These are phyloP conservation scores for Skeletonema costatum DNA, from an alignment of 108 stramenopile species.

Conservation along the genomic window DNA sequence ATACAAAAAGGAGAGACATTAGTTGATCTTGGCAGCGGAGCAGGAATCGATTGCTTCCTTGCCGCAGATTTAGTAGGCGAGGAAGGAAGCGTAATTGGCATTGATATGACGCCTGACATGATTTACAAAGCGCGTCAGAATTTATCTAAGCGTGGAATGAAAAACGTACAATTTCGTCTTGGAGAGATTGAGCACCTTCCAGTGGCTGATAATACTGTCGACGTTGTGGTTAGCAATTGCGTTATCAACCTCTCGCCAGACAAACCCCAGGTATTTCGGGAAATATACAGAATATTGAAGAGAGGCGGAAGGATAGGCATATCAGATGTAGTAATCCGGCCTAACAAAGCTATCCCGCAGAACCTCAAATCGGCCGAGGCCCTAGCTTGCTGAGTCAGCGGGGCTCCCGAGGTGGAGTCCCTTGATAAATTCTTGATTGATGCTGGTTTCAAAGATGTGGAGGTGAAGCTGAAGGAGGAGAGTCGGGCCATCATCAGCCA, in stretches of 20 bases:
- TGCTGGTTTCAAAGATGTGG: conserved; percentile 53
- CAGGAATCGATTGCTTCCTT: conserved; percentile 68
- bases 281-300: conserved; percentile 79
- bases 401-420: conserved; percentile 55
- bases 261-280: conserved; percentile 77
- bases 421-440: conserved; percentile 35
- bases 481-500: conserved; percentile 51
- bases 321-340: conserved; percentile 60
- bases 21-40: conserved; percentile 69
- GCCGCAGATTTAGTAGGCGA: conserved; percentile 59
- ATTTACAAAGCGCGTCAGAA: conserved; percentile 46
- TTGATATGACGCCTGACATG: conserved; percentile 82
- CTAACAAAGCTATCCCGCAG: conserved; percentile 29
- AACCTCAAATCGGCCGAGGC: conserved; percentile 53
- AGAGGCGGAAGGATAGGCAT: conserved; percentile 87
- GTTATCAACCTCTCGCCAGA: conserved; percentile 90
- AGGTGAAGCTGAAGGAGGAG: conserved; percentile 55
- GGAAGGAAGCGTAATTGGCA: conserved; percentile 66
- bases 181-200: conserved; percentile 91
- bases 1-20: conserved; percentile 47
- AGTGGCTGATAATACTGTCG: conserved; percentile 73
- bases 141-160: conserved; percentile 21
- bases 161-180: conserved; percentile 74
- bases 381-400: conserved; percentile 64
- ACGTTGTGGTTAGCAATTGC: conserved; percentile 89